These are phyloP conservation scores for Dendrothele bispora DNA, from an alignment of 768 basidiomycete species.

Conservation along the genomic window DNA sequence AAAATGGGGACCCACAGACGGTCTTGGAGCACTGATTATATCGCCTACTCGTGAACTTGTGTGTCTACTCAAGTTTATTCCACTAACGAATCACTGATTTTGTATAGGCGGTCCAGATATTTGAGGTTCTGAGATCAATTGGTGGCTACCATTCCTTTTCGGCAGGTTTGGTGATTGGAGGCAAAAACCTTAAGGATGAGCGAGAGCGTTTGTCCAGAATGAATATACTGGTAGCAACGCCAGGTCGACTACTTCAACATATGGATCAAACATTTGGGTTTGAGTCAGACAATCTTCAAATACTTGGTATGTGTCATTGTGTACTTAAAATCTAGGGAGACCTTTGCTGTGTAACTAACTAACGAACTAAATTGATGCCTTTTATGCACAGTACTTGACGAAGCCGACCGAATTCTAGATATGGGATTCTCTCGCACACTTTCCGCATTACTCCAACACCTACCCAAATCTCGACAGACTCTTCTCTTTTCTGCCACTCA, in stretches of 20 bases:
- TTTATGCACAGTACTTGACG: conserved; percentile 74
- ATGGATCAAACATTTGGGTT: conserved; percentile 99
- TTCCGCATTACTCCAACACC: conserved; percentile 87
- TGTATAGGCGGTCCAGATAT: conserved; percentile 93
- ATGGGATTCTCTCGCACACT: conserved; percentile 93
- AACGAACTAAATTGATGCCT: conserved; percentile 8
- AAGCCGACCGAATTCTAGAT: conserved; percentile 95
- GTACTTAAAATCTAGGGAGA: no score
- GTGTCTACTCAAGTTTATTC: conserved; percentile 24
- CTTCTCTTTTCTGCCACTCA: conserved; percentile 97
- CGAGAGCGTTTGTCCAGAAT: conserved; percentile 83
- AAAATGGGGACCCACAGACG: conserved; percentile 94
- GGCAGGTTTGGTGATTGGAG: conserved; percentile 93
- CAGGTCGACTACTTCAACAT: conserved; percentile 92
- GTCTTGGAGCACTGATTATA: conserved; percentile 87
- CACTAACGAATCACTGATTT: neutral
- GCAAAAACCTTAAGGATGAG: conserved; percentile 94
- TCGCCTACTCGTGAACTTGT: conserved; percentile 94
- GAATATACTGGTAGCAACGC: conserved; percentile 99
- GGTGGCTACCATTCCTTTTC: conserved; percentile 91
- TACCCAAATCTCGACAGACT: conserved; percentile 91
- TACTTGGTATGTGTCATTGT: conserved; percentile 65
- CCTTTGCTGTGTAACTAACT: no score
- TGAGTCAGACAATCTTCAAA: conserved; percentile 85
- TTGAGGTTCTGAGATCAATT: conserved; percentile 91